phyloP scores from a whole-genome alignment of 2,329 filamentous ascomycete species.

The Corniculantispora saksenae region DNA sequence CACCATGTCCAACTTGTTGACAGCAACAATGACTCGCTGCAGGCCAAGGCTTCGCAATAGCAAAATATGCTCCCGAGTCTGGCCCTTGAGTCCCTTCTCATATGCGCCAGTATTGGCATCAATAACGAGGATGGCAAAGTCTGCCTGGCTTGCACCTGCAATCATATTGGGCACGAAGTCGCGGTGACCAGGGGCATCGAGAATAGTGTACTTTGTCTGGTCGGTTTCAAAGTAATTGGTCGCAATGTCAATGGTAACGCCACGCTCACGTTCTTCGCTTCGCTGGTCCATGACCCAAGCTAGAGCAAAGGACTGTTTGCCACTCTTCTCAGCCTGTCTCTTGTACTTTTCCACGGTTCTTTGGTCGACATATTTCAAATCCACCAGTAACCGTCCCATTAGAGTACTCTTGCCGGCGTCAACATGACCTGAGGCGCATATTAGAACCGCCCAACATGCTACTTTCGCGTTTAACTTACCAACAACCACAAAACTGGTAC shows the following conservation, averaged over 20 bases:
- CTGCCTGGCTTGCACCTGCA: conserved; percentile 90
- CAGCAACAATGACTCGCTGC: conserved; percentile 80
- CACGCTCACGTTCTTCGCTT: conserved; percentile 82
- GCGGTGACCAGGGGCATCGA: conserved; percentile 90
- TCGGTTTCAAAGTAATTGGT: conserved; percentile 93
- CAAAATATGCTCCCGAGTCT: conserved; percentile 91
- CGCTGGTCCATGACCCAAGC: conserved; percentile 97
- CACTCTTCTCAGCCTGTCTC: conserved; percentile 85
- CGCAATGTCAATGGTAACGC: conserved; percentile 95
- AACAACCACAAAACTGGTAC: conserved; percentile 88
- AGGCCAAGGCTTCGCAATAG: conserved; percentile 90
- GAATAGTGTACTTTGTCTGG: conserved; percentile 83
- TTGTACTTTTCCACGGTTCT: conserved; percentile 85
- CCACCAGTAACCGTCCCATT: conserved; percentile 91
- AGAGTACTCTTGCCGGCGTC: conserved; percentile 97
- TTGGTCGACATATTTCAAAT: conserved; percentile 85
- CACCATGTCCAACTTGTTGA: conserved; percentile 93
- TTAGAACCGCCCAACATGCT: background rate
- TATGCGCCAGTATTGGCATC: conserved; percentile 90
- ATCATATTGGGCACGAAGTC: conserved; percentile 99
- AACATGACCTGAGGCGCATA: conserved; percentile 72
- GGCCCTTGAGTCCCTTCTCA: conserved; percentile 88
- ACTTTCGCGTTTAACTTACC: conserved; percentile 55
- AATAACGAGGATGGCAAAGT: conserved; percentile 92
- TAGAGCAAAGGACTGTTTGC: conserved; percentile 92